Conservation (phyloP, 495 filamentous ascomycete species). For the Aspergillus diversus region DNA sequence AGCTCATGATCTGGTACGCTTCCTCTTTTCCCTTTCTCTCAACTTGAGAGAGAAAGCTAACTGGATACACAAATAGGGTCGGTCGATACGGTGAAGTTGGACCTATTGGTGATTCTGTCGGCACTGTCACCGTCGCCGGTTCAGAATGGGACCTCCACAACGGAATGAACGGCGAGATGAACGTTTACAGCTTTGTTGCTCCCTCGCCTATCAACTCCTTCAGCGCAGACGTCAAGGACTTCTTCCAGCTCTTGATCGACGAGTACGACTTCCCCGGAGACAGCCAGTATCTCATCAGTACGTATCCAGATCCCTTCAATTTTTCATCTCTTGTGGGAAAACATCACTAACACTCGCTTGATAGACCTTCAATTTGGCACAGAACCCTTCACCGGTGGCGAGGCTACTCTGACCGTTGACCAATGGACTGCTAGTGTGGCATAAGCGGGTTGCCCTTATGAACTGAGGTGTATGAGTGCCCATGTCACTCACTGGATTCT, state of each 20-base stretch:
- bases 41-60: background rate
- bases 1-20: conserved; percentile 53
- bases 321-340: background rate
- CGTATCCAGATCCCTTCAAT: conserved; percentile 23
- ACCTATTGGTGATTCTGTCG: conserved; percentile 43
- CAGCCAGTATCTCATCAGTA: conserved; percentile 52
- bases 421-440: conserved; percentile 24
- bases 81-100: conserved; percentile 37
- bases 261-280: conserved; percentile 40
- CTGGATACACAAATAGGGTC: conserved; percentile 30
- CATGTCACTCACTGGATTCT: too few species aligned
- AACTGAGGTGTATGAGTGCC: too few species aligned
- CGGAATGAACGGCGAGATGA: conserved; percentile 41
- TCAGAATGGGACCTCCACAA: conserved; percentile 42
- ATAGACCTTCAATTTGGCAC: conserved; percentile 49
- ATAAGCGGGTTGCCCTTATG: too few species aligned
- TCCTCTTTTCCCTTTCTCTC: background rate
- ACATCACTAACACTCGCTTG: conserved; percentile 2
- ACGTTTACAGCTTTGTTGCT: conserved; percentile 51
- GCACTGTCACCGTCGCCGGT: conserved; percentile 35
- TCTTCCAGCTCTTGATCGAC: conserved; percentile 44
- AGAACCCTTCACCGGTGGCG: conserved; percentile 46
- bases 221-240: conserved; percentile 45
- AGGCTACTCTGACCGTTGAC: conserved; percentile 25
- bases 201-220: conserved; percentile 34